Base-by-base conservation (phyloP, 352 stramenopile species). In the Pythium guiyangense region DNA sequence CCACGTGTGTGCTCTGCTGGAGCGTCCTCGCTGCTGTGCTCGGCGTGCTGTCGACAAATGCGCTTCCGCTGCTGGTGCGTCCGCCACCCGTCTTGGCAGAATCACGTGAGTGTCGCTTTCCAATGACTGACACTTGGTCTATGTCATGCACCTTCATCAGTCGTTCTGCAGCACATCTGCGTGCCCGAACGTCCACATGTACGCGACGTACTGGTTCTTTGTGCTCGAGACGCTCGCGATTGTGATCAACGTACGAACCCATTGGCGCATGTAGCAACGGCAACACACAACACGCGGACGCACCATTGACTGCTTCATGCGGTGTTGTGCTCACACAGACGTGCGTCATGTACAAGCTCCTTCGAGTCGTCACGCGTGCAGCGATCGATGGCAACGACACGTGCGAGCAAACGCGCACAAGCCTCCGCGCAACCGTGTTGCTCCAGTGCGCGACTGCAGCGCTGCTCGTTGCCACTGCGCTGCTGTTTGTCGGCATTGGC, bases 131-230 rank as follows among this genome's bases (percentile, higher is more conserved):
- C n/a, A 17, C 43, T 49, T 11, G 31, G 4, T 9, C 31, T 4
- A 37, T 11, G 31, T 2, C 2, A 11, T 37, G 31, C 31, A 10
- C 12, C n/a, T 17, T 17, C 43, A 52, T n/a, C 34, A 82, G 75
- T 62, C 73, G 17, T 64, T 67, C 50, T 78, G 63, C 46, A 72
- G 66, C 50, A 78, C 64, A 12, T 56, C 70, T 1, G 26, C 39
- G 29, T 74, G 54, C 49, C 69, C 71, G 0, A 11, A 54, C 6
- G 29, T 71, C 11, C 71, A 80, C 49, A 53, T 62, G 20, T 44
- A 53, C 27, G 64, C 62, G 9, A 69, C 71, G 26, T 73, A 68
- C 46, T 73, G 57, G 49, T 80, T 80, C 58, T 80, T 80, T 49
- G 27, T 69, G 42, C 57, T 80, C 44, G 65, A 80, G 46, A 60